phyloP scores from a whole-genome alignment of 106 monocot genomes.

The Iris macrosiphon region DNA sequence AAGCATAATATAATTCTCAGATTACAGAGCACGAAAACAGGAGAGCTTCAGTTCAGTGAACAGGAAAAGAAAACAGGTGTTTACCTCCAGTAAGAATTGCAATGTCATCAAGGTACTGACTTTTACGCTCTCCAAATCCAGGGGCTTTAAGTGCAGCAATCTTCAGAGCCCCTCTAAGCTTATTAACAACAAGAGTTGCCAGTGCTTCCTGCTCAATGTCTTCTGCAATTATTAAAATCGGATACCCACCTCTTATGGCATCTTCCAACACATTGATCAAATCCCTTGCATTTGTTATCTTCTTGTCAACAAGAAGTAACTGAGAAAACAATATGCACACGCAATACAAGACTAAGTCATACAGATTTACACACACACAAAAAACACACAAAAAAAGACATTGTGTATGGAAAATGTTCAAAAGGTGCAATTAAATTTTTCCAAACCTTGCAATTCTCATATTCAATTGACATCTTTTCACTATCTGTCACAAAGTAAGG shows the following conservation, averaged over 20 bases:
- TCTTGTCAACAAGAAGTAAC: slow-evolving; percentile 96
- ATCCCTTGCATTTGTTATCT: slow-evolving; percentile 93
- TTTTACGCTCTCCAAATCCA: slow-evolving; percentile 98
- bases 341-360: background rate
- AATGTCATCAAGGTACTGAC: slow-evolving; percentile 76
- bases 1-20: too few relatives aligned
- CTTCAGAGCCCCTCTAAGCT: slow-evolving; percentile 87
- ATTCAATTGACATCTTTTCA: slow-evolving; percentile 92
- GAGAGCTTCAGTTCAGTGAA: too few relatives aligned
- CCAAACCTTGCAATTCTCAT: slow-evolving; percentile 93
- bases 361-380: background rate
- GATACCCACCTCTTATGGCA: slow-evolving; percentile 86
- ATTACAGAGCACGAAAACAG: too few relatives aligned
- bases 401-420: background rate
- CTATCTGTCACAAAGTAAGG: slow-evolving; percentile 98
- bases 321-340: slow-evolving; percentile 23
- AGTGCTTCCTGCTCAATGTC: slow-evolving; percentile 97
- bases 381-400: background rate
- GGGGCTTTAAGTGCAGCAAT: slow-evolving; percentile 97
- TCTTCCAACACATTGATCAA: slow-evolving; percentile 83
- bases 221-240: slow-evolving; percentile 82
- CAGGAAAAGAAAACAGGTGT: too few relatives aligned
- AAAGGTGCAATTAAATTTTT: background rate
- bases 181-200: slow-evolving; percentile 92
- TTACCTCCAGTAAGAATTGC: slow-evolving; percentile 91